Percentiles rank a stretch among this genome's conserved stretches.
Conservation (phyloP, 2,329 filamentous ascomycete species). For the Coniochaeta pulveracea region DNA sequence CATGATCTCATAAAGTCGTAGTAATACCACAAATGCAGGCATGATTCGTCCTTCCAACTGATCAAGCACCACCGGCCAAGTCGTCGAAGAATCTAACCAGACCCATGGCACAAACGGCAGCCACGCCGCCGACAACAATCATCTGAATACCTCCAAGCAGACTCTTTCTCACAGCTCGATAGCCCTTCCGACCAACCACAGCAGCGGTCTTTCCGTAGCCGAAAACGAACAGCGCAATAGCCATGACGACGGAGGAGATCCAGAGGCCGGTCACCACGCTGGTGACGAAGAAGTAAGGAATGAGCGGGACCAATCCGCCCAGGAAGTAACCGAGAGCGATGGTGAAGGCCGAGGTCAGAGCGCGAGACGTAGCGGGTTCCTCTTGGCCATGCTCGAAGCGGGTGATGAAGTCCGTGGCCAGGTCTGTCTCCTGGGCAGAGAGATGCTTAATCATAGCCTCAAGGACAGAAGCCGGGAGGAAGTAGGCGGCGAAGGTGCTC, state of each 20-base stretch:
- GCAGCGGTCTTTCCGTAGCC: constrained; percentile 48
- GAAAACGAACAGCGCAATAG: constrained; percentile 47
- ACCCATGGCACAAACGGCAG: constrained; percentile 25
- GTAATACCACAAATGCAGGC: too few species aligned
- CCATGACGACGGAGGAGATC: constrained; percentile 46
- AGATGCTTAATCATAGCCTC: constrained; percentile 32
- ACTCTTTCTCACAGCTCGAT: constrained; percentile 5
- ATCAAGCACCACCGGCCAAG: not conserved
- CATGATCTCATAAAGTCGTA: too few species aligned
- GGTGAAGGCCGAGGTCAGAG: constrained; percentile 46
- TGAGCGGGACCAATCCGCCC: constrained; percentile 53
- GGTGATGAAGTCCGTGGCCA: constrained; percentile 41
- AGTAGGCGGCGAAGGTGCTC: constrained; percentile 26
- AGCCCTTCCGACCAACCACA: constrained; percentile 7
- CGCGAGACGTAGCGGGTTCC: constrained; percentile 24
- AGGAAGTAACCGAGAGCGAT: constrained; percentile 57
- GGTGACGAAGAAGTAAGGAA: constrained; percentile 51
- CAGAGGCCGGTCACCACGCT: constrained; percentile 35
- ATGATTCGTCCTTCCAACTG: not conserved
- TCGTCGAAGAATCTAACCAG: constrained; percentile 17
- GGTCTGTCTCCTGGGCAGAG: constrained; percentile 26
- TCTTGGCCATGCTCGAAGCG: constrained; percentile 37
- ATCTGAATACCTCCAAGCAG: constrained; percentile 24
- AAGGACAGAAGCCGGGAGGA: constrained; percentile 25
- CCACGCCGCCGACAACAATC: constrained; percentile 24